A percentile compares a stretch with the other conserved stretches of the same genome.
Evolutionary conservation across 192 early-diverging fungal species (phyloP).

Genomic region (Rhizophagus clarus): DNA sequence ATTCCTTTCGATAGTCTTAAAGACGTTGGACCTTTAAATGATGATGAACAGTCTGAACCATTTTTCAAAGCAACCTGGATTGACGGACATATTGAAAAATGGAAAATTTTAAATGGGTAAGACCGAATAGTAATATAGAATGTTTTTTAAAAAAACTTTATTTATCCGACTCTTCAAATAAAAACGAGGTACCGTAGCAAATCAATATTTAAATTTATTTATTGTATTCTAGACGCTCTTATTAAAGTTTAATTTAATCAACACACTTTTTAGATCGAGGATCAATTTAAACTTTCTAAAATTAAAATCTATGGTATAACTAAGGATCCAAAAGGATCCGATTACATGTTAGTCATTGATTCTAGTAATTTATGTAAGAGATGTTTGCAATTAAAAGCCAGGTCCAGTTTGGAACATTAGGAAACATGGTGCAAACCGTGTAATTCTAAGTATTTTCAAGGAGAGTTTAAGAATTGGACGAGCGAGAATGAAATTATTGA

Average conservation of each 20-base stretch:
- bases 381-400: too few relatives aligned
- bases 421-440: too few relatives aligned
- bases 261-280: background rate
- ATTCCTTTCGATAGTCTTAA: background rate
- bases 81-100: background rate
- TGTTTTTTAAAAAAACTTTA: background rate
- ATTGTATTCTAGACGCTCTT: background rate
- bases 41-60: background rate
- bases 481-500: background rate
- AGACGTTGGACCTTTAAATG: background rate
- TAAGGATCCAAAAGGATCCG: conserved; percentile 35
- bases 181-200: background rate
- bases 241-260: background rate
- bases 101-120: background rate
- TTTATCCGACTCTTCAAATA: background rate
- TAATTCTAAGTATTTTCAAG: background rate
- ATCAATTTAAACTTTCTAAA: background rate
- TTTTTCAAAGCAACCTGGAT: background rate
- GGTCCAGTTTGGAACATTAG: too few relatives aligned
- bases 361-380: background rate
- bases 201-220: too few relatives aligned
- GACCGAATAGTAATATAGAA: background rate
- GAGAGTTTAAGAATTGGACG: background rate
- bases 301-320: conserved; percentile 37
- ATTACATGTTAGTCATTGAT: conserved; percentile 46